Base-by-base conservation (phyloP, 257 asterid genomes). In the Solanum pennellii region DNA sequence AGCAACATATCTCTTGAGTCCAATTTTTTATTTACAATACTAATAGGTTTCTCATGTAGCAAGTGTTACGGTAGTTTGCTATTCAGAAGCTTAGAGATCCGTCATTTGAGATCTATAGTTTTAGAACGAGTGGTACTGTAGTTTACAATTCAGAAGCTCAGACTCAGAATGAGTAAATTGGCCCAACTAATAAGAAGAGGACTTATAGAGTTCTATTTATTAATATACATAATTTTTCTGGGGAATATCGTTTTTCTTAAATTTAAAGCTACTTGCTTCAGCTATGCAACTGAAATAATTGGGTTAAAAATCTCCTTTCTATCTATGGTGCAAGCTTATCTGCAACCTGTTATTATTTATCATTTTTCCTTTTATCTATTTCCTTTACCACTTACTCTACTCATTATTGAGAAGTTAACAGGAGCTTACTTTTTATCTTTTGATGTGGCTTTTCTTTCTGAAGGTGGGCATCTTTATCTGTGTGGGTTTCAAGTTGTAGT, bases 401-500 rank as follows among this genome's bases (percentile, higher is more conserved):
- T 37, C 94, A 37, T 9, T 20, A 20, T 56, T 20, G 29, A 74
- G 82, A 37, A 37, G 49, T 18, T 74, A 74, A 20, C 29, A 35
- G 2, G 12, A 9, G 16, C 83, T 77, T 14, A 13, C 37, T 0
- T 21, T 29, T 77, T 13, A 94, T 3, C 89, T 91, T 59, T 93
- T 95, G 76, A 96, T 94, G 92, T 94, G 97, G 97, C 91, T 95
- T 35, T 77, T 77, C 39, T 77, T 77, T 77, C 37, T 77, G 84
- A 77, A 77, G 62, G 65, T 31, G 7, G 39, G 84, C 59, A 74
- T 39, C 52, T 35, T 35, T 75, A 35, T 39, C 33, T 77, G 29
- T 20, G 84, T 44, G 84, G 62, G 84, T 25, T 44, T 44, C 84
- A 77, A 77, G 47, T 71, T 85, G 68, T 45, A 45, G 83, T 69